phyloP scores from a whole-genome alignment of 495 filamentous ascomycete genomes.

The Amphirosellinia nigrospora region DNA sequence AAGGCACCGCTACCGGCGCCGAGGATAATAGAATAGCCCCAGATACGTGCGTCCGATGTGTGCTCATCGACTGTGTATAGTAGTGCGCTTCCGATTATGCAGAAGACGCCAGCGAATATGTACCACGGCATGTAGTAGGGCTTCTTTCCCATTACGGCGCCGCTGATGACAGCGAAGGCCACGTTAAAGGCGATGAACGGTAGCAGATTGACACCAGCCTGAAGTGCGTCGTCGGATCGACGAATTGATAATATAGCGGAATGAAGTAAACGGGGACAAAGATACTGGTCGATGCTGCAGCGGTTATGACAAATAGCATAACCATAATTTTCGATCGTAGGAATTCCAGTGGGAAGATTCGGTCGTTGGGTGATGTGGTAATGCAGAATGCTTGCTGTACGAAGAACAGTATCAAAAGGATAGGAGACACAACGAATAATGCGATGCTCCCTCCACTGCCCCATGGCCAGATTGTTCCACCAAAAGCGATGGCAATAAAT shows the following conservation, averaged over 20 bases:
- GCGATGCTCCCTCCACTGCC: slow-evolving; percentile 52
- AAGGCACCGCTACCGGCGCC: neutral
- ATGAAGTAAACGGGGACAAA: slow-evolving; percentile 56
- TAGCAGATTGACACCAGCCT: neutral
- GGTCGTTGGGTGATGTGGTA: slow-evolving; percentile 47
- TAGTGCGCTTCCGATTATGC: neutral
- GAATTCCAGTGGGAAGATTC: slow-evolving; percentile 60
- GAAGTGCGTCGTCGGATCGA: neutral
- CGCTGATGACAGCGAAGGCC: neutral
- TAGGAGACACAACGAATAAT: slow-evolving; percentile 53
- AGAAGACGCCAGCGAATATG: neutral
- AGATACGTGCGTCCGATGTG: neutral
- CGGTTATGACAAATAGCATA: neutral
- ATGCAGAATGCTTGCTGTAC: slow-evolving; percentile 57
- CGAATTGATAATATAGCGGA: slow-evolving; percentile 50
- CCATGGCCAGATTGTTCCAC: slow-evolving; percentile 59
- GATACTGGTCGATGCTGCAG: slow-evolving; percentile 28
- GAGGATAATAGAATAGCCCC: neutral
- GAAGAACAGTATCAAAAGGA: slow-evolving; percentile 54
- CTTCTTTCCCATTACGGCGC: neutral
- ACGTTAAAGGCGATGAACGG: neutral
- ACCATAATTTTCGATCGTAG: neutral
- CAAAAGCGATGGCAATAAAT: slow-evolving; percentile 54
- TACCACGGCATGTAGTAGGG: slow-evolving; percentile 10
- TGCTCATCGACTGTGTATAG: neutral